Conservation (phyloP, 345 rosid species). For the rapeseed (Brassica napus) region DNA sequence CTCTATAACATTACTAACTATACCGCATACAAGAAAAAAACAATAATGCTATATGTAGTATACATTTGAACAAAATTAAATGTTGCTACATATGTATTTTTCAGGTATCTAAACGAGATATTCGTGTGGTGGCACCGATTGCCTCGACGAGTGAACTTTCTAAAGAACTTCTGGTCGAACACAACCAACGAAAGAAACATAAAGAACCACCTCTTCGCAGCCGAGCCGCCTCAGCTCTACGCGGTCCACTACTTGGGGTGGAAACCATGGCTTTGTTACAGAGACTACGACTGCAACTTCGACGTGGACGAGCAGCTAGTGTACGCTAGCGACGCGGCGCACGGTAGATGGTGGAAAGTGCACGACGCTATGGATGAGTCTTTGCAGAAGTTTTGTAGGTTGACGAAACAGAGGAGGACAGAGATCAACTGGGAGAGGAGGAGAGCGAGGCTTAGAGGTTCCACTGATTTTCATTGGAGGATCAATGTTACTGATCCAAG, state of each 20-base stretch:
- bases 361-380: slow-evolving; percentile 66
- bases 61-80: background rate
- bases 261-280: slow-evolving; percentile 91
- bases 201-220: slow-evolving; percentile 71
- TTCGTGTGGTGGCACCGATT: slow-evolving; percentile 95
- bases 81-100: background rate
- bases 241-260: slow-evolving; percentile 77
- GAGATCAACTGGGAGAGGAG: slow-evolving; percentile 80
- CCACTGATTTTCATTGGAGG: slow-evolving; percentile 68
- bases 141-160: slow-evolving; percentile 74
- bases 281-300: slow-evolving; percentile 95
- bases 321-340: slow-evolving; percentile 91
- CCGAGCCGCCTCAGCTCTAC: slow-evolving; percentile 79
- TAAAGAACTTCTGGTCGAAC: slow-evolving; percentile 92
- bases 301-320: slow-evolving; percentile 56
- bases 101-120: slow-evolving; percentile 66
- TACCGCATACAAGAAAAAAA: too few species aligned
- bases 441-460: slow-evolving; percentile 53
- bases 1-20: too few species aligned
- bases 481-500: slow-evolving; percentile 77
- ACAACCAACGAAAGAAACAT: slow-evolving; percentile 59
- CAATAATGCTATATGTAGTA: too few species aligned
- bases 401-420: slow-evolving; percentile 61
- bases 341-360: slow-evolving; percentile 79
- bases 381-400: slow-evolving; percentile 66